Percentiles rank a stretch among this genome's conserved stretches.
Evolutionary conservation across 352 stramenopile genomes (phyloP).

Genomic region (Phytopythium montanum): DNA sequence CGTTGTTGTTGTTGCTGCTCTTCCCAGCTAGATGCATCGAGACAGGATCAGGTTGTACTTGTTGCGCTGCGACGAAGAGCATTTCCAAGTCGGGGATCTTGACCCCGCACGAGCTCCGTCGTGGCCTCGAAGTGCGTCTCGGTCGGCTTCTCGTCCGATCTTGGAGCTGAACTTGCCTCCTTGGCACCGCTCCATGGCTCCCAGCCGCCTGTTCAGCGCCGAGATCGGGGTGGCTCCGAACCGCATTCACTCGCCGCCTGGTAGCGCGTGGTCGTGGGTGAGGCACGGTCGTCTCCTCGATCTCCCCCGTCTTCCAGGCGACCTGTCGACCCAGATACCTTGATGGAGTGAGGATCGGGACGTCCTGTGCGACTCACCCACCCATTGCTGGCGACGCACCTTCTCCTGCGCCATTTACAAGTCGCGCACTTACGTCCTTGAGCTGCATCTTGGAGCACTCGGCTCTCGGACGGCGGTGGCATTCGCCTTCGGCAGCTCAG

Average conservation of each 20-base stretch:
- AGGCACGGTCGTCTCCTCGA: no score
- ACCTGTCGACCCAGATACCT: no score
- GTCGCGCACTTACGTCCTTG: no score
- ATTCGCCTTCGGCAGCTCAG: no score
- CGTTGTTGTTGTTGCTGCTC: not conserved
- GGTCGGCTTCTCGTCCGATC: conserved; percentile 78
- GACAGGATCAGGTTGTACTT: conserved; percentile 98
- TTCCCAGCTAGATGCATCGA: conserved; percentile 97
- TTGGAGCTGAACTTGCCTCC: conserved; percentile 94
- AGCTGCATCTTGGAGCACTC: no score
- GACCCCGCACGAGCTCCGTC: conserved; percentile 91
- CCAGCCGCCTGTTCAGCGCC: conserved; percentile 93
- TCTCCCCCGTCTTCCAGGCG: no score
- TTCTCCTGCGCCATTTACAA: no score
- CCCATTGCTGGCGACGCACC: no score
- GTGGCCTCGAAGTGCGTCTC: conserved; percentile 79
- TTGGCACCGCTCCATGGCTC: conserved; percentile 92
- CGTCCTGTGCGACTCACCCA: no score
- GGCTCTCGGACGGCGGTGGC: no score
- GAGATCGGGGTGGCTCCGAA: conserved; percentile 96
- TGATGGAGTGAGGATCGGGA: no score
- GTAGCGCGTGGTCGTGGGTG: conserved; percentile 94
- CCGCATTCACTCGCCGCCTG: conserved; percentile 95
- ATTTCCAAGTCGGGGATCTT: conserved; percentile 96
- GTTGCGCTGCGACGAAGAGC: conserved; percentile 91